These are phyloP conservation scores for Mucor velutinosus DNA, from an alignment of 371 early-diverging fungal species.

Conservation along the genomic window DNA sequence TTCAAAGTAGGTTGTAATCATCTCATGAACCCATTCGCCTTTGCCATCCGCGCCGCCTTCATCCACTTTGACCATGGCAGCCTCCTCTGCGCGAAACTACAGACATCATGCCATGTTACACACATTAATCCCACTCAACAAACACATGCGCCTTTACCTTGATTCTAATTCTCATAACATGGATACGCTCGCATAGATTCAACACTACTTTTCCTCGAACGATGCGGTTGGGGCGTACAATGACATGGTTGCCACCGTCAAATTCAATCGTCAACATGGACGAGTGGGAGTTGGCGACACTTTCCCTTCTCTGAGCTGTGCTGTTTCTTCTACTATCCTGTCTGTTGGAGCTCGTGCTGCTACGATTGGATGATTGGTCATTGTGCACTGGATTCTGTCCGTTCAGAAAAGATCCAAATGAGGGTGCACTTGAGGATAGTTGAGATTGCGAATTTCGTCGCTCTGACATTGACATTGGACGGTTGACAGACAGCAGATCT, in stretches of 20 bases:
- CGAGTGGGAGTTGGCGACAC: neutral
- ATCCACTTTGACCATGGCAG: conserved; percentile 49
- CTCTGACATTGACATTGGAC: neutral
- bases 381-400: neutral
- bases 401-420: conserved; percentile 9
- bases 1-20: conserved; percentile 51
- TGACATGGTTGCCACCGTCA: conserved; percentile 51
- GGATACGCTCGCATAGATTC: conserved; percentile 32
- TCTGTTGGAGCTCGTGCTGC: neutral
- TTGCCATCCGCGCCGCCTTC: conserved; percentile 37
- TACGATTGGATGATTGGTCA: neutral
- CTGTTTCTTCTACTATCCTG: neutral
- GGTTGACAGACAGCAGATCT: conserved; percentile 3
- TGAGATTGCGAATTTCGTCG: conserved; percentile 8
- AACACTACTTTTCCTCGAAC: conserved; percentile 46
- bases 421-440: conserved; percentile 35
- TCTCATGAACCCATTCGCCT: conserved; percentile 49
- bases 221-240: conserved; percentile 50
- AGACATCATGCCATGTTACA: neutral
- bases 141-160: conserved; percentile 45
- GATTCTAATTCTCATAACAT: conserved; percentile 44
- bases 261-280: conserved; percentile 35
- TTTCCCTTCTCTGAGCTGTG: neutral
- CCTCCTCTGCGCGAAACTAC: conserved; percentile 55
- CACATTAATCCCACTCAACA: neutral